These are phyloP conservation scores for Alternaria panax DNA, from an alignment of 2,329 filamentous ascomycete genomes.

Conservation along the genomic window DNA sequence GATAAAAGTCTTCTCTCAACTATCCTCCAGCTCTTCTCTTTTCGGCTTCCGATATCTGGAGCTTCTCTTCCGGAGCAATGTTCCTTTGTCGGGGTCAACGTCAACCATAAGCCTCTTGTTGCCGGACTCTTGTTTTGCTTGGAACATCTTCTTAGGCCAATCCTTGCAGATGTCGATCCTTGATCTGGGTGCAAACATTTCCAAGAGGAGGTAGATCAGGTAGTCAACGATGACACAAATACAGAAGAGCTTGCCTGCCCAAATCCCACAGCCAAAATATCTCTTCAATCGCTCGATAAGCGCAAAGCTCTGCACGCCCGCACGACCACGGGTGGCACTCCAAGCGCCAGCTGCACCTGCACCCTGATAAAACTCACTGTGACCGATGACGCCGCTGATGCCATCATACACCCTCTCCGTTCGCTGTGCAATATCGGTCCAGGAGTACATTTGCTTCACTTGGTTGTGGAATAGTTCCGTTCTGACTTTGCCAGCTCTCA, in stretches of 20 bases:
- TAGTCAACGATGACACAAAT: conserved; percentile 95
- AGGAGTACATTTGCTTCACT: conserved; percentile 98
- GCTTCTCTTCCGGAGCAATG: conserved; percentile 35
- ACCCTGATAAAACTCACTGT: conserved; percentile 87
- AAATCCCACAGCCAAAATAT: conserved; percentile 97
- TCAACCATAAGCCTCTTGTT: conserved; percentile 21
- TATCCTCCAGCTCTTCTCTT: conserved; percentile 28
- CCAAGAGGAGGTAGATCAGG: conserved; percentile 84
- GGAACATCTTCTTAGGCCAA: conserved; percentile 79
- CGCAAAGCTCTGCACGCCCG: conserved; percentile 82
- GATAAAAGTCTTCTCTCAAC: conserved; percentile 9
- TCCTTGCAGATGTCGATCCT: conserved; percentile 88
- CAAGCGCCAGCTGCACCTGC: conserved; percentile 71
- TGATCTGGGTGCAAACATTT: conserved; percentile 83
- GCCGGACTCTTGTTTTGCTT: conserved; percentile 21
- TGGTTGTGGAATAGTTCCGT: conserved; percentile 96
- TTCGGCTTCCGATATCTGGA: conserved; percentile 38
- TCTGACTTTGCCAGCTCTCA: conserved; percentile 84
- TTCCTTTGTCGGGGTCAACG: conserved; percentile 14
- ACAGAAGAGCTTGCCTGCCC: conserved; percentile 97
- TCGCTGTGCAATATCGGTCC: conserved; percentile 91
- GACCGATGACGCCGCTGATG: conserved; percentile 83
- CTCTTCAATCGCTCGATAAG: conserved; percentile 93
- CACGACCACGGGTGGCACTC: conserved; percentile 73
- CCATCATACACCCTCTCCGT: conserved; percentile 96